Evolutionary conservation across 306 rosid species (phyloP), one percentile per base, ranked within the genome.

Genomic region (Acmispon strigosus): DNA sequence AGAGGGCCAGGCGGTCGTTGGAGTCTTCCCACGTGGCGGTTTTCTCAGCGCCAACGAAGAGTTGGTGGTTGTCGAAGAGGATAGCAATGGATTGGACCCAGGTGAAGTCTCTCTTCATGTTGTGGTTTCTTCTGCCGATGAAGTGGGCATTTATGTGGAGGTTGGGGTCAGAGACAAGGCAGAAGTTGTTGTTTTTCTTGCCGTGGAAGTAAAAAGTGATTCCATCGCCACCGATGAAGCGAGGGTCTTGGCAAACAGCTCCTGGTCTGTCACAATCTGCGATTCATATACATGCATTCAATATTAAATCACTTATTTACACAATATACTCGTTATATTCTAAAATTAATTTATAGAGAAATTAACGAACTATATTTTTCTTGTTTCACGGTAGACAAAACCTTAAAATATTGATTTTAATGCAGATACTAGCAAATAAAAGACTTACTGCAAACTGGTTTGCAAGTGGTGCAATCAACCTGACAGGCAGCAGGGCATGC

Each of bases 111-210:
- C 89, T 85, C 19, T 44, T 70, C 87, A 90, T 73, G 83, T 74
- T 47, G 0, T 60, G 15, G 62, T 84, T 90, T 66, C 82, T 82
- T 43, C 64, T 84, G 16, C 93, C 92, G 2, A 82, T 85, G 84
- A 89, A 85, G 59, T 83, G 96, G 16, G 83, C 89, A 34, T 90
- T 87, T 56, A 90, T 90, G 80, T 90, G 96, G 47, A 87, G 84
- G 62, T 87, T 84, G 36, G 83, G 52, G 17, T 90, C 88, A 0
- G 93, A 82, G 0, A 90, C 67, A 3, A 87, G 86, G 49, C 96
- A 90, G 58, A 90, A 87, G 43, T 85, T 66, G 6, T 9, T 39
- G 69, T 90, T 83, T 75, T 82, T 87, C 82, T 86, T 84, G 79
- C 90, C 90, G 7, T 89, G 96, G 84, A 89, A 89, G 84, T 84